Base-by-base conservation (phyloP, 2,329 filamentous ascomycete species). In the Aspergillus calidoustus region DNA sequence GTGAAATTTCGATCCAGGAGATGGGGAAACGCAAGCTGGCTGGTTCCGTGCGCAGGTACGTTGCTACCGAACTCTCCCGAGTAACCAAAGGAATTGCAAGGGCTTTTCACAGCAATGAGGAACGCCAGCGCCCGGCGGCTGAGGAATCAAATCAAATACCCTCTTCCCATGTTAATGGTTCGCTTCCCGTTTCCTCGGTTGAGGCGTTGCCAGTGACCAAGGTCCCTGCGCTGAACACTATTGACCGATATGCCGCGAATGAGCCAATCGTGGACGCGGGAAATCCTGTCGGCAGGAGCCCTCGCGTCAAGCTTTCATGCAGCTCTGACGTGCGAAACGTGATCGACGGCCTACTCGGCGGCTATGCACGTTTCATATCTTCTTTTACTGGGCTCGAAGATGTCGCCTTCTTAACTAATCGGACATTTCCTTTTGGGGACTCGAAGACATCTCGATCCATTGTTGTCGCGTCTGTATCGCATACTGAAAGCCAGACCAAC, bases 331-430 rank as follows among this genome's bases (percentile, higher is more conserved):
- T 54, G 28, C 49, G 43, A 8, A 57, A 53, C 46, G 49, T 68
- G 58, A 58, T 57, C 48, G 54, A 65, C 22, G 59, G 52, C 23
- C 46, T 72, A n/a, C 30, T 71, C 19, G 47, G 61, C 50, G 68
- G 65, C 17, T 73, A 72, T 56, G 70, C 71, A n/a, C 58, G 59
- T 44, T 73, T 72, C 59, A 55, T 73, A 22, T 65, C 62, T 3
- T 28, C 43, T 6, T 67, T 73, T 28, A 72, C 67, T n/a, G 71
- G 69, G 1, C 61, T 68, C 5, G 69, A 73, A 2, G 70, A 73
- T 51, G 41, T 71, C 41, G 68, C 70, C 11, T 72, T 72, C 57
- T 60, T 62, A 19, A 38, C 69, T 11, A 60, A 56, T 19, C 60
- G 64, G 34, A 50, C 57, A 15, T 25, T 49, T 3, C 52, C 48